A percentile compares a stretch with the other conserved stretches of the same genome.
phyloP scores from a whole-genome alignment of 371 early-diverging fungal species.

The Apophysomyces variabilis region DNA sequence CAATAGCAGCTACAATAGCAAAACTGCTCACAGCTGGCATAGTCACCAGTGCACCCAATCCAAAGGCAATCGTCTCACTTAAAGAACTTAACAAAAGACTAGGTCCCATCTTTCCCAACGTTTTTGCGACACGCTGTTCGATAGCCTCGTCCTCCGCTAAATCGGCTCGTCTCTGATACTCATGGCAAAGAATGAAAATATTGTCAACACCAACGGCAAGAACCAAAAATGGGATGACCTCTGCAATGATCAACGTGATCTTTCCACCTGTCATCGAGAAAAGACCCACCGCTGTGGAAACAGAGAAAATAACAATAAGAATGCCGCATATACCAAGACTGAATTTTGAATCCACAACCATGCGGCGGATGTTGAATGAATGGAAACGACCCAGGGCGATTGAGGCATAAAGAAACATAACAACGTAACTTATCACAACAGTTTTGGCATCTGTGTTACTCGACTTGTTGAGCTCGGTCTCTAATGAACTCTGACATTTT shows the following conservation, averaged over 20 bases:
- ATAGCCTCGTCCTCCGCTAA: slow-evolving; percentile 34
- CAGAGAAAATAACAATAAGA: slow-evolving; percentile 72
- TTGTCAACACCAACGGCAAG: slow-evolving; percentile 85
- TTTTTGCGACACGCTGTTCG: slow-evolving; percentile 63
- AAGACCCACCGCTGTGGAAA: slow-evolving; percentile 70
- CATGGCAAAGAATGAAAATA: slow-evolving; percentile 77
- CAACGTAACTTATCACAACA: slow-evolving; percentile 67
- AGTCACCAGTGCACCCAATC: slow-evolving; percentile 68
- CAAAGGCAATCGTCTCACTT: slow-evolving; percentile 77
- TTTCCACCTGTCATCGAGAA: slow-evolving; percentile 71
- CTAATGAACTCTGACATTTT: slow-evolving; percentile 56
- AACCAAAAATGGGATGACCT: slow-evolving; percentile 82
- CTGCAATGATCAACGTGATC: slow-evolving; percentile 77
- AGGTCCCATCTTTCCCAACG: slow-evolving; percentile 73
- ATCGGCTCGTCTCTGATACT: slow-evolving; percentile 59
- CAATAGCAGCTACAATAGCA: slow-evolving; percentile 75
- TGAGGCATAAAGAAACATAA: slow-evolving; percentile 80
- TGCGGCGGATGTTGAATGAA: slow-evolving; percentile 51
- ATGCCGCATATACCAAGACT: slow-evolving; percentile 72
- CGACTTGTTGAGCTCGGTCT: slow-evolving; percentile 70
- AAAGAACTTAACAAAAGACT: slow-evolving; percentile 70
- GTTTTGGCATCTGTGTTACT: slow-evolving; percentile 70
- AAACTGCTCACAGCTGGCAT: slow-evolving; percentile 84
- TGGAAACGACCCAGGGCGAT: slow-evolving; percentile 64
- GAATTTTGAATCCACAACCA: slow-evolving; percentile 73